Conservation (phyloP, 169 alveolate species). For the Eimeria necatrix region DNA sequence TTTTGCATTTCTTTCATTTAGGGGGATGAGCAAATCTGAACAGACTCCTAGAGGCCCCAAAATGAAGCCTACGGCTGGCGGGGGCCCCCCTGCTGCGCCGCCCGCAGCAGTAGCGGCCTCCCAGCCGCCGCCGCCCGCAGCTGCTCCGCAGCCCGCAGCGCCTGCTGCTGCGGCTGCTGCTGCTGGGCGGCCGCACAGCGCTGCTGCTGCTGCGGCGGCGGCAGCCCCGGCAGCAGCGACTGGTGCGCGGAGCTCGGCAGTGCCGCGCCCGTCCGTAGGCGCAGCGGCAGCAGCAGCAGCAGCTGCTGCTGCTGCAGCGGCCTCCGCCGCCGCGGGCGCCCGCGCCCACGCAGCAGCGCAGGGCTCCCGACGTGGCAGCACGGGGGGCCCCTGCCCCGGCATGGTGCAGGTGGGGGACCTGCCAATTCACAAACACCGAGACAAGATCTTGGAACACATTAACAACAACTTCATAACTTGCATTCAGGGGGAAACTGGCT, state of each 20-base stretch:
- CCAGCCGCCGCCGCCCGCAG: not conserved
- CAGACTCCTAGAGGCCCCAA: not conserved
- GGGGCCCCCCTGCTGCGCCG: not conserved
- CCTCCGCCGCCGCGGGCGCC: too few species aligned
- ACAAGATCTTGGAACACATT: slow-evolving; percentile 70
- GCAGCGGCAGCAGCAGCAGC: not conserved
- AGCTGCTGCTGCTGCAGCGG: slow-evolving; percentile 30
- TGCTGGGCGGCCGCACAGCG: too few species aligned
- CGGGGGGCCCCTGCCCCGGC: not conserved
- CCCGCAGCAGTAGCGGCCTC: not conserved
- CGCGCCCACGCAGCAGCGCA: too few species aligned
- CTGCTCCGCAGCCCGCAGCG: not conserved
- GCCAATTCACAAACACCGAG: slow-evolving; percentile 80
- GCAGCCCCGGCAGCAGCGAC: not conserved
- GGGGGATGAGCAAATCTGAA: not conserved
- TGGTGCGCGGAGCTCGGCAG: not conserved
- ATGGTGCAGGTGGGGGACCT: slow-evolving; percentile 64
- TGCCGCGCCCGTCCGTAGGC: not conserved
- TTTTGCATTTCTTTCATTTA: too few species aligned
- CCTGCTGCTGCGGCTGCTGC: too few species aligned
- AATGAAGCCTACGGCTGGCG: not conserved
- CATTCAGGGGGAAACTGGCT: slow-evolving; percentile 83
- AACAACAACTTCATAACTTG: slow-evolving; percentile 76
- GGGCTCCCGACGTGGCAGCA: not conserved
- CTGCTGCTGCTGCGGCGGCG: slow-evolving; percentile 3